Percentiles rank a stretch among this genome's conserved stretches.
phyloP scores from a whole-genome alignment of 192 early-diverging fungal genomes.

The Rhizophagus sp. region DNA sequence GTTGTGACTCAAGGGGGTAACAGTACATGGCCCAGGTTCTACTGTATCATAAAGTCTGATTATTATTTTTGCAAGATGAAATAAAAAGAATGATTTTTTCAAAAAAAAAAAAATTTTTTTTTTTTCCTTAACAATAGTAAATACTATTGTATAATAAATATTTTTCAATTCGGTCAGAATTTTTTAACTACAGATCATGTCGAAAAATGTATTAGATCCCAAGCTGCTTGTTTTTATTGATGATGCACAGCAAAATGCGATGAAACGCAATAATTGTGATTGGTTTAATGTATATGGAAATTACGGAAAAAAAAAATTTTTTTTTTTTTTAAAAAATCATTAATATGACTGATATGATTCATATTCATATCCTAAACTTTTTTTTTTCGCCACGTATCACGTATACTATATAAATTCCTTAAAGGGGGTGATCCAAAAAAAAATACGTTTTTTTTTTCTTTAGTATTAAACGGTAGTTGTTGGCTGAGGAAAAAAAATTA shows the following conservation, averaged over 20 bases:
- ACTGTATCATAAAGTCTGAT: not conserved
- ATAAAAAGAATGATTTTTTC: not conserved
- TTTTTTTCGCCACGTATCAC: constrained; percentile 22
- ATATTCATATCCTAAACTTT: not conserved
- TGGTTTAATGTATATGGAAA: not conserved
- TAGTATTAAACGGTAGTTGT: too few species aligned
- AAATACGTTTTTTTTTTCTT: constrained; percentile 16
- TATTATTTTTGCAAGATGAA: not conserved
- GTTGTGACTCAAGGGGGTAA: not conserved
- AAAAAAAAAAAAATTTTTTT: not conserved
- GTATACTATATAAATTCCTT: constrained; percentile 13
- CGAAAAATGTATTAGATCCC: not conserved
- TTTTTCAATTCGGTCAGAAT: not conserved
- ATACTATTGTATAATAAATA: not conserved
- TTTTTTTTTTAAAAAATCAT: not conserved
- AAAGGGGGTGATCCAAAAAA: constrained; percentile 15
- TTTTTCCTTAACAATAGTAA: not conserved
- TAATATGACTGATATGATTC: not conserved
- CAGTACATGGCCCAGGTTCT: not conserved
- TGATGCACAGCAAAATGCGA: not conserved
- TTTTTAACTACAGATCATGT: not conserved
- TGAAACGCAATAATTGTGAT: not conserved
- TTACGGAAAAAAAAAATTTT: not conserved
- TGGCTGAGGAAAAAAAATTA: too few species aligned
- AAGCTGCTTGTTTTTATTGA: not conserved